Percentiles rank a stretch among this genome's conserved stretches.
Evolutionary conservation across 805 yeast genomes (phyloP).

Genomic region (Sugiyamaella boreocaroliniensis): DNA sequence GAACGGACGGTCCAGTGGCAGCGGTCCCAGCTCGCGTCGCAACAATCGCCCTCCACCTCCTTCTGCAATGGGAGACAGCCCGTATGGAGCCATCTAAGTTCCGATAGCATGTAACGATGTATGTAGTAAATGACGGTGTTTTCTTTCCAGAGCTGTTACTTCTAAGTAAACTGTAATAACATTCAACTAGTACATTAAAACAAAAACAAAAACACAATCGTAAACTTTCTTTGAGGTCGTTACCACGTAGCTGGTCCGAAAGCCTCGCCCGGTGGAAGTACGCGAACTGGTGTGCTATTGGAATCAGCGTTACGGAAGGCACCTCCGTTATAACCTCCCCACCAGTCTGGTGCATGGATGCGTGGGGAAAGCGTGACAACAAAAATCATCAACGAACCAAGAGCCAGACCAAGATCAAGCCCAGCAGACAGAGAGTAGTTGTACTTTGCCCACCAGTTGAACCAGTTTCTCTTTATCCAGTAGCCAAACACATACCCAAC

Average conservation of each 20-base stretch:
- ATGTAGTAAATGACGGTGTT: background rate
- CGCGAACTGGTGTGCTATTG: conserved; percentile 26
- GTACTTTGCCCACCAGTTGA: conserved; percentile 72
- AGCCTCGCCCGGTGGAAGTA: conserved; percentile 36
- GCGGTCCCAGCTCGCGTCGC: conserved; percentile 1
- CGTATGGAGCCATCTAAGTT: conserved; percentile 1
- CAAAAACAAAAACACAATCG: background rate
- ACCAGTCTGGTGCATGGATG: conserved; percentile 45
- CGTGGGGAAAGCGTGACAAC: conserved; percentile 42
- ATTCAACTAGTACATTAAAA: background rate
- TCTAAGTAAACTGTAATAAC: background rate
- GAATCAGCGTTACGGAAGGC: conserved; percentile 37
- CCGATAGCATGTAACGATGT: background rate
- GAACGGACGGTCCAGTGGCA: conserved; percentile 1
- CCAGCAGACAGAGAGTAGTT: conserved; percentile 63
- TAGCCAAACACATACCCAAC: conserved; percentile 54
- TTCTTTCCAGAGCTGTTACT: background rate
- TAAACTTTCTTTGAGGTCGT: background rate
- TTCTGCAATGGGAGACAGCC: conserved; percentile 4
- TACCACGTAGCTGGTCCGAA: conserved; percentile 47
- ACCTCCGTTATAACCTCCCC: conserved; percentile 53
- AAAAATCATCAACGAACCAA: conserved; percentile 53
- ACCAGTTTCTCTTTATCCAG: conserved; percentile 47
- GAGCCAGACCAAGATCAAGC: conserved; percentile 60
- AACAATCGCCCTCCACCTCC: conserved; percentile 5